Evolutionary conservation across 352 stramenopile species (phyloP), one percentile per base, ranked within the genome.

Genomic region (Globisporangium acanthophoron): DNA sequence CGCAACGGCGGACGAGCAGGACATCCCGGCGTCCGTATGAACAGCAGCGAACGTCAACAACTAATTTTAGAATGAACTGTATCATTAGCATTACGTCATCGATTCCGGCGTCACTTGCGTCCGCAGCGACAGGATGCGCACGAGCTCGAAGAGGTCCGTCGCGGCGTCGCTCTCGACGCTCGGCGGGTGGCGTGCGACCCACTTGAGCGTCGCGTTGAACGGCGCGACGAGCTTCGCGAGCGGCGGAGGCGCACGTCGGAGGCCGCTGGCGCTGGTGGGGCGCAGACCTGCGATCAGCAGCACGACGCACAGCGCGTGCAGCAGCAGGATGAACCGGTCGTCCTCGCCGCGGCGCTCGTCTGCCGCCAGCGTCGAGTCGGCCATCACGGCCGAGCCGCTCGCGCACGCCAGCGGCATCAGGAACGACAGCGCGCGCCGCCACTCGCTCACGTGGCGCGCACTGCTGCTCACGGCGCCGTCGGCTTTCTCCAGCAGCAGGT

Each of bases 261-360:
- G 33, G 33, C 15, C 62, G 58, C 39, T 78, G 24, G 18, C 47
- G 24, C 0, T n/a, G 2, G n/a, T 52, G 5, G 24, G 20, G 72
- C 16, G 66, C 13, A 81, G 76, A 24, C 81, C 73, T 54, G 59
- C 67, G 31, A 94, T 85, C 48, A 92, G 74, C 50, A 92, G 64
- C 33, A 94, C 65, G 24, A 89, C 73, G 58, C 76, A 90, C 4
- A 79, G 63, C 1, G 85, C 61, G 52, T 94, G 85, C 41, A 94
- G 66, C 41, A 92, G 63, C 80, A 92, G 82, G 9, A 90, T 70
- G 52, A 89, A 92, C 21, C 70, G 73, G 47, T 94, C 85, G 44
- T 94, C 85, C 63, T 91, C 80, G 31, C 80, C 78, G 3, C 24
- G 24, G 5, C 78, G 74, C 54, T 67, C 71, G 61, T 87, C 73